Base-by-base conservation (phyloP, 108 stramenopile species). In the Discostella pseudostelligera region DNA sequence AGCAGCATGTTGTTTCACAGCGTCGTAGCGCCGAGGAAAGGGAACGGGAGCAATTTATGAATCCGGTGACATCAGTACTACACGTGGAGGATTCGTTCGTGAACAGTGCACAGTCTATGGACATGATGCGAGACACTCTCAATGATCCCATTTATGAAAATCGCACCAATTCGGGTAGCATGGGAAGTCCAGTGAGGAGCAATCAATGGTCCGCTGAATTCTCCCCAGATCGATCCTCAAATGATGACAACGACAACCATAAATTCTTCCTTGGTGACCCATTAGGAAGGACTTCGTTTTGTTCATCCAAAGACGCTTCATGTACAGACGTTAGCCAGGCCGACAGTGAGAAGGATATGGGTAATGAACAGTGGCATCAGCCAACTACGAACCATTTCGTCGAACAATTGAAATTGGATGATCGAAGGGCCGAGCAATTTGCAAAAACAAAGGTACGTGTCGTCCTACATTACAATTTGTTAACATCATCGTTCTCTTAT, bases 361-460 rank as follows among this genome's bases (percentile, higher is more conserved):
- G 28, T 28, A 42, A 53, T 37, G 3, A 13, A 22, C 43, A 54
- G 10, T 22, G 21, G 45, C 53, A 50, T 40, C 68, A 60, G 24
- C 39, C 13, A 25, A 35, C 36, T 13, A 28, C 40, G 6, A 14
- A 16, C 20, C 21, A 28, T 43, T 1, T 4, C 22, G 25, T 26
- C 51, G 51, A 56, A 24, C 39, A 5, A 14, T 24, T 2, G 17
- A 64, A 12, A 17, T 6, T 26, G 62, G 22, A 64, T 39, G 56
- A 67, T 39, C 16, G 40, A 5, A 76, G 58, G 29, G 29, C 56
- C 19, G 74, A 68, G 40, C 63, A 68, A 65, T 68, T 50, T 49
- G 67, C 67, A 5, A 67, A 54, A 42, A 68, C 66, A 29, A 76
- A 76, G 74, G 74, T 76, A 26, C 24, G 42, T 45, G 16, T 20